Base-by-base conservation (phyloP, 768 basidiomycete species). In the Lactarius vividus region DNA sequence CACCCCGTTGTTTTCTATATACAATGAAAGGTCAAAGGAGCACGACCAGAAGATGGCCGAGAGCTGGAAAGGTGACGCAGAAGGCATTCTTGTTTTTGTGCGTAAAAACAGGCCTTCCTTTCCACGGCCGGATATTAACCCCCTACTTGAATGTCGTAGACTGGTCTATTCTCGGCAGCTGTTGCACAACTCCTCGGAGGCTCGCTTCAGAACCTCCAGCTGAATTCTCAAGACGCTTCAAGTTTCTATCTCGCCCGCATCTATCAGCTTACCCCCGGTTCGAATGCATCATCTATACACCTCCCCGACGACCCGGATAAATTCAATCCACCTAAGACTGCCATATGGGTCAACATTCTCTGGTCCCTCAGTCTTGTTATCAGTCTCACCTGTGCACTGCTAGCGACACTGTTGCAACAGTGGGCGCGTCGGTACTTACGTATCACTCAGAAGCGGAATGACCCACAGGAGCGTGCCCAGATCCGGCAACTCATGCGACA, bases 81-180 rank as follows among this genome's bases (percentile, higher is more conserved):
- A 59, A 20, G 58, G 58, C 2, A 46, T 59, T 29, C 58, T 59
- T 23, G 58, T 59, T 29, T 59, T 59, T 11, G 58, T 59, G 58
- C 26, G 58, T 59, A 1, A 29, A 16, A 52, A 11, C 31, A 35
- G 18, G 42, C n/a, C 7, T 42, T 42, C 5, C 4, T 42, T 20
- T 20, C 42, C 20, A 7, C 8, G 18, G 23, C 42, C 1, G 4
- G 11, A 15, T 39, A 39, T 39, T 37, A 37, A 37, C 37, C n/a
- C n/a, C n/a, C n/a, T n/a, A n/a, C n/a, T n/a, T n/a, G n/a, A n/a
- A n/a, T n/a, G 3, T 39, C 35, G 10, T 31, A 59, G 58, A 59
- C 58, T 23, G 58, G 58, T n/a, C 29, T 59, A 1, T 59, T 59
- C 58, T 59, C 58, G 15, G 58, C 58, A 13, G 42, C 42, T 4